A percentile compares a stretch with the other conserved stretches of the same genome.
Conservation (phyloP, 1,284 basidiomycete genomes). For the Ganoderma leucocontextum region DNA sequence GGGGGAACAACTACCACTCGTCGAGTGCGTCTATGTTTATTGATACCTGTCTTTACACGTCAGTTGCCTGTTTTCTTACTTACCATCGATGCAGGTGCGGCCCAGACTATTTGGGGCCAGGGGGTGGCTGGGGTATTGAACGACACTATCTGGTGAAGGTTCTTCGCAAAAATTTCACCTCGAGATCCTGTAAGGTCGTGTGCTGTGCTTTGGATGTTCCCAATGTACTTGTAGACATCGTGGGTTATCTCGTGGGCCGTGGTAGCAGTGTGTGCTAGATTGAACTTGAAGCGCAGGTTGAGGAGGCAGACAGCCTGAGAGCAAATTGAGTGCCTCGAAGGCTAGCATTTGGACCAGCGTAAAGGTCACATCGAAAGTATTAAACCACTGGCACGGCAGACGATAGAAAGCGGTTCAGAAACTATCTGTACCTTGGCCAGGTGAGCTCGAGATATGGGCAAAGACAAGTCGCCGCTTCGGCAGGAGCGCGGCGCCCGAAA, state of each 20-base stretch:
- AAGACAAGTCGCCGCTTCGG: neutral
- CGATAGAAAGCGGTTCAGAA: neutral
- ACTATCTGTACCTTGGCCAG: neutral
- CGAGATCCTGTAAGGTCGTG: neutral
- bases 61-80: neutral
- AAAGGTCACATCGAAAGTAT: too few species aligned
- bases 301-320: too few species aligned
- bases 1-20: slow-evolving; percentile 48
- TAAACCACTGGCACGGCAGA: neutral
- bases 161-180: neutral
- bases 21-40: slow-evolving; percentile 15
- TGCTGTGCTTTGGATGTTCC: too few species aligned
- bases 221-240: neutral
- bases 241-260: neutral
- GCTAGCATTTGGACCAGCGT: too few species aligned
- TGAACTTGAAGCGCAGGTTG: neutral
- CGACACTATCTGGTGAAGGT: slow-evolving; percentile 4
- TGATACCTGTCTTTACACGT: neutral
- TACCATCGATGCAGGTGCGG: slow-evolving; percentile 19
- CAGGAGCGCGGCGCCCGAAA: neutral
- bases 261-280: neutral
- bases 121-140: slow-evolving; percentile 31
- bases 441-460: neutral
- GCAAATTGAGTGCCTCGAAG: neutral
- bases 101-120: slow-evolving; percentile 40